Evolutionary conservation across 2,329 filamentous ascomycete species (phyloP), one percentile per base, ranked within the genome.

Genomic region (Sporothrix pseudoabietina): DNA sequence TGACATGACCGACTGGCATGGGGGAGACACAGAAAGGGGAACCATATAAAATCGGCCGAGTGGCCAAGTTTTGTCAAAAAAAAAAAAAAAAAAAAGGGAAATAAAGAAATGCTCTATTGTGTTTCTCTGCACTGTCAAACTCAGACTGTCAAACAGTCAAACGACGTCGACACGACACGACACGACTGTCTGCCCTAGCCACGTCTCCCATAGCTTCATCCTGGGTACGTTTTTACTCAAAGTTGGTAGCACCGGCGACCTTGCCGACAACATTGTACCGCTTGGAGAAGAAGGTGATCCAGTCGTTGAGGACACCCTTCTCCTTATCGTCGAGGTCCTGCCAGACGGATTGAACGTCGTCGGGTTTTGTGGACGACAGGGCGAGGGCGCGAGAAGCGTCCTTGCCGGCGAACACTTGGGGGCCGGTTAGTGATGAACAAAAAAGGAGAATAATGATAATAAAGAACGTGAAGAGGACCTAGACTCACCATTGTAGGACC

Each of bases 261-360:
- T 85, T 81, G 16, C 93, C 94, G 65, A 97, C 90, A 70, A 98
- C 88, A 78, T 97, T 98, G 84, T 99, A 99, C 73, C 96, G 88
- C 85, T 98, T 99, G 77, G 92, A 93, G 83, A 99, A 99, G 83
- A 97, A 99, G 1, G 92, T 97, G 76, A 91, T 89, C 96, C 96
- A 99, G 81, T 99, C 96, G 71, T 95, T 88, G 75, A 99, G 84
- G 3, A 92, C 91, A 35, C 88, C 89, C 84, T 96, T 93, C 81
- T 98, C 91, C 82, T 96, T 94, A 30, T 97, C 94, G 16, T 87
- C 85, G 70, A 99, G 85, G 78, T 94, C 92, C 73, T 91, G 86
- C 92, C 93, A 98, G 69, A 98, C 91, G 1, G 96, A 85, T 44
- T 85, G 85, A 76, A 93, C 95, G 77, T 98, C 94, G 78, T 96